These are phyloP conservation scores for Ophiosphaerella herpotricha DNA, from an alignment of 2,329 filamentous ascomycete species.

Conservation along the genomic window DNA sequence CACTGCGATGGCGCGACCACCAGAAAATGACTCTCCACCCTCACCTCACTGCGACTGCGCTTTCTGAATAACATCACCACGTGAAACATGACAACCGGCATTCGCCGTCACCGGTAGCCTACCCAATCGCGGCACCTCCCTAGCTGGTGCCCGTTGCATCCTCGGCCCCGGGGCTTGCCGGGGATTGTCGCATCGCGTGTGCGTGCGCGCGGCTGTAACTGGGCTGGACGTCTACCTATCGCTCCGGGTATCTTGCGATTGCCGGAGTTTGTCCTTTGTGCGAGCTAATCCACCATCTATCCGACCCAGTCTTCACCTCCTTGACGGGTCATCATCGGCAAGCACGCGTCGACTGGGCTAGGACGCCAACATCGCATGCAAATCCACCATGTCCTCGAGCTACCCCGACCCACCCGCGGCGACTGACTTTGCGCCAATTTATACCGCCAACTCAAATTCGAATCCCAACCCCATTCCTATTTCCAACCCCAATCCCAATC, in stretches of 20 bases:
- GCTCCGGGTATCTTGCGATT: too few species aligned
- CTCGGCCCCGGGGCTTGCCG: conserved; percentile 1
- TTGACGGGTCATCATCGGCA: conserved; percentile 13
- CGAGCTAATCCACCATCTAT: too few species aligned
- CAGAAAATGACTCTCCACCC: too few species aligned
- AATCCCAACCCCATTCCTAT: conserved; percentile 4
- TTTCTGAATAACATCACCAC: too few species aligned
- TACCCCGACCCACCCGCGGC: conserved; percentile 30
- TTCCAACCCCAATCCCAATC: conserved; percentile 3
- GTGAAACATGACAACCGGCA: too few species aligned
- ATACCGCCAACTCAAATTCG: conserved; percentile 21
- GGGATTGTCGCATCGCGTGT: background rate
- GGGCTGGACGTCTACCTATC: too few species aligned
- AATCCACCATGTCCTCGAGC: background rate
- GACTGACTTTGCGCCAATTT: conserved; percentile 42
- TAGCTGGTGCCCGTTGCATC: background rate
- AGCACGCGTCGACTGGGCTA: too few species aligned
- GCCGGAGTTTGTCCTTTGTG: too few species aligned
- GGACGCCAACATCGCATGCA: background rate
- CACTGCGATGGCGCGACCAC: too few species aligned
- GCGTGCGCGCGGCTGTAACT: background rate
- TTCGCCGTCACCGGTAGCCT: too few species aligned
- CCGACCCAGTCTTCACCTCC: background rate
- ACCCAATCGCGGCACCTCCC: too few species aligned
- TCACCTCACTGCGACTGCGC: too few species aligned